phyloP scores from a whole-genome alignment of 768 basidiomycete species.

The Suillus weaverae region DNA sequence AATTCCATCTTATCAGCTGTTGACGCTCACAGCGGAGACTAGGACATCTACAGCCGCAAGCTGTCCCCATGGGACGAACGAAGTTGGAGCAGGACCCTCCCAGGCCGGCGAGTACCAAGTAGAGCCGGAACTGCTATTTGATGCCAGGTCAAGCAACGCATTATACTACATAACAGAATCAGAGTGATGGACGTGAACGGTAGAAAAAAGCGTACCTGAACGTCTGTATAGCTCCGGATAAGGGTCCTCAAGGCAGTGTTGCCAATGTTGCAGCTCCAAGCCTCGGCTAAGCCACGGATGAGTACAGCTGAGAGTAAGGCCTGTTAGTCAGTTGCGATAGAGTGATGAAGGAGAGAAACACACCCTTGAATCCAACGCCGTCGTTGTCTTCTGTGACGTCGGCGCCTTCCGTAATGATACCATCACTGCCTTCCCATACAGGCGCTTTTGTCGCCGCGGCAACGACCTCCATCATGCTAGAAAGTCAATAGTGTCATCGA shows the following conservation, averaged over 20 bases:
- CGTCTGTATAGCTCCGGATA: conserved; percentile 50
- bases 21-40: conserved; percentile 5
- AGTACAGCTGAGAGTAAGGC: conserved; percentile 35
- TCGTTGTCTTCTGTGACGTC: conserved; percentile 43
- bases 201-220: conserved; percentile 39
- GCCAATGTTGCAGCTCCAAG: conserved; percentile 37
- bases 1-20: neutral
- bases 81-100: too few relatives aligned
- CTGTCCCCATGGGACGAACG: conserved; percentile 3
- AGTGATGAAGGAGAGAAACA: neutral
- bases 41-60: conserved; percentile 7
- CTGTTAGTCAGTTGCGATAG: neutral
- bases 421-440: conserved; percentile 48
- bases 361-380: conserved; percentile 54
- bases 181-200: neutral
- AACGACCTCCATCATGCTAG: conserved; percentile 38
- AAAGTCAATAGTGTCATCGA: conserved; percentile 8
- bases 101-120: conserved; percentile 12
- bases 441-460: conserved; percentile 44
- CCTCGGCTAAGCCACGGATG: conserved; percentile 47
- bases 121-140: conserved; percentile 4
- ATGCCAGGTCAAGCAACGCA: conserved; percentile 8
- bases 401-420: conserved; percentile 54
- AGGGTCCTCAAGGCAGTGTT: conserved; percentile 41
- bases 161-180: conserved; percentile 3